Conservation (phyloP, 345 rosid species). For the Hypericum androsaemum region DNA sequence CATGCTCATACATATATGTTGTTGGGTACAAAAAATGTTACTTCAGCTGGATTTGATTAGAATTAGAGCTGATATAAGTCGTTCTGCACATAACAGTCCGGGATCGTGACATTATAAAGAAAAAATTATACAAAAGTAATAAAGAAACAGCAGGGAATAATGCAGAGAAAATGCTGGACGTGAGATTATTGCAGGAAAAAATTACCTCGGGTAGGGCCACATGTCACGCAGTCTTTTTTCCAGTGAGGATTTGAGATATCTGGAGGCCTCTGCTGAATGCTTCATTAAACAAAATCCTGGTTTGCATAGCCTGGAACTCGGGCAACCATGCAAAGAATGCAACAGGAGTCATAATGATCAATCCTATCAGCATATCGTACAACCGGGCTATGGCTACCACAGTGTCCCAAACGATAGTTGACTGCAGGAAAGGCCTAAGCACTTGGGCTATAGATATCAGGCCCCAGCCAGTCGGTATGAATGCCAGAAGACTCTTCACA, state of each 20-base stretch:
- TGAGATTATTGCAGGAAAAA: neutral
- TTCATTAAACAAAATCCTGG: constrained; percentile 76
- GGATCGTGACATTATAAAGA: too few species aligned
- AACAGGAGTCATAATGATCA: constrained; percentile 64
- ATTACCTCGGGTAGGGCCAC: constrained; percentile 17
- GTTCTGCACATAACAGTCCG: too few species aligned
- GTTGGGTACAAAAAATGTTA: too few species aligned
- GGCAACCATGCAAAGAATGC: constrained; percentile 87
- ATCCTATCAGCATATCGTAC: constrained; percentile 71
- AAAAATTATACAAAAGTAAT: too few species aligned
- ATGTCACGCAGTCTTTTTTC: constrained; percentile 46
- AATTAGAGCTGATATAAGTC: too few species aligned
- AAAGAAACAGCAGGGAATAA: too few species aligned
- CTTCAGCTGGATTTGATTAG: too few species aligned
- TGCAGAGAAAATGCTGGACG: too few species aligned
- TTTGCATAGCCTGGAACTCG: constrained; percentile 81
- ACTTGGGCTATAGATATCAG: constrained; percentile 62
- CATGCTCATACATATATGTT: too few species aligned
- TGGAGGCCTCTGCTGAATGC: constrained; percentile 91
- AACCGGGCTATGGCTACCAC: constrained; percentile 73
- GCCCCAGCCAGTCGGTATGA: constrained; percentile 92
- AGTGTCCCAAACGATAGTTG: constrained; percentile 54
- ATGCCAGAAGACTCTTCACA: constrained; percentile 66
- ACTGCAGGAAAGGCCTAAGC: constrained; percentile 34
- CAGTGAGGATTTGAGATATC: constrained; percentile 62